Evolutionary conservation across 164 flowering plant species (phyloP), one percentile per base, ranked within the genome.

Genomic region (Umbilicus rupestris): DNA sequence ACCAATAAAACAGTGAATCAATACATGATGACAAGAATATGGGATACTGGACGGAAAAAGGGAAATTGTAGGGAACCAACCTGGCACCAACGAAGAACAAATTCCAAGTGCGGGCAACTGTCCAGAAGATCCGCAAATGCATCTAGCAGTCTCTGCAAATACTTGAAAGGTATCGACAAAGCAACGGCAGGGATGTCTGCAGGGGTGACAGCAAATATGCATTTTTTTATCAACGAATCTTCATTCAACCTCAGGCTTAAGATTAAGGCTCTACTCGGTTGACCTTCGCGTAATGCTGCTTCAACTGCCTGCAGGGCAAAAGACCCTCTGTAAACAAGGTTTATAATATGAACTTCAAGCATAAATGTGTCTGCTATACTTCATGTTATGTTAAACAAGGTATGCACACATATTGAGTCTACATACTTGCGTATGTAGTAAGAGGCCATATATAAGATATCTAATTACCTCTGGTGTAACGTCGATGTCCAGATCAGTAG

Each of bases 401-500:
- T 47, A n/a, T 41, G 12, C 44, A 9, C 44, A 41, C 16, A 47
- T n/a, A 47, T 16, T 14, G 49, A 14, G n/a, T n/a, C 47, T 14
- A 16, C n/a, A 45, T 19, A 20, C 10, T 49, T 19, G 8, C 11
- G 6, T 1, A 5, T 20, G 55, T 7, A 2, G 5, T 6, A 8
- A 20, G 9, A 19, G 5, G 28, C 3, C 33, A 26, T 55, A 30
- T 12, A 55, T 28, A 16, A 28, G 19, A 28, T 2, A 28, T 28
- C 6, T 28, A 14, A 62, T 31, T 80, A 94, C 99, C 95, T 85
- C 96, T 14, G 97, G 97, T 66, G 97, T 94, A 45, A 94, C 89
- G 77, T 94, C 96, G 14, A 94, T 84, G 73, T 91, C 97, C 31
- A 94, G 96, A 80, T 94, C 99, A 57, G 93, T 85, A n/a, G 99